Conservation (phyloP, 768 basidiomycete species). For the Tephrocybe sp. region DNA sequence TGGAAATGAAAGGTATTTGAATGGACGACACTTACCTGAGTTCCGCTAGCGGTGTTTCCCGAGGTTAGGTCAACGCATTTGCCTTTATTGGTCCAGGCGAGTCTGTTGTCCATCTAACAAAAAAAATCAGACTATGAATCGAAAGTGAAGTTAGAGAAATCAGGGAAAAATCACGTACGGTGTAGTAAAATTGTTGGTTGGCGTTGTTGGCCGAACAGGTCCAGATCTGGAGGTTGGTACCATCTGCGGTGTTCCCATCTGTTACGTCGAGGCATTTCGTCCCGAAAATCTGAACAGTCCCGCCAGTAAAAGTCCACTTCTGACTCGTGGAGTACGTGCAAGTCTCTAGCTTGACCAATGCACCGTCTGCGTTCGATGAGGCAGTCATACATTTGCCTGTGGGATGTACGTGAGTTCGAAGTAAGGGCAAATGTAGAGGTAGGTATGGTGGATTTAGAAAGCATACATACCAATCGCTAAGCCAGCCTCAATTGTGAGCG, state of each 20-base stretch:
- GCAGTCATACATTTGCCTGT: constrained; percentile 54
- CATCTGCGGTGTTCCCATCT: constrained; percentile 39
- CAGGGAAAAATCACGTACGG: constrained; percentile 23
- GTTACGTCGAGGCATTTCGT: constrained; percentile 51
- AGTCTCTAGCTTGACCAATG: constrained; percentile 42
- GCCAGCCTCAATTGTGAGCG: constrained; percentile 44
- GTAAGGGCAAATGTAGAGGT: too few relatives aligned
- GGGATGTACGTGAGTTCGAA: neutral
- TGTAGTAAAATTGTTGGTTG: constrained; percentile 50
- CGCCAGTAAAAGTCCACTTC: constrained; percentile 46
- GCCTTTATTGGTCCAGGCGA: constrained; percentile 47
- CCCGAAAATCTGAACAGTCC: constrained; percentile 41
- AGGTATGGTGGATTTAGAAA: too few relatives aligned
- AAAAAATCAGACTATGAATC: too few relatives aligned
- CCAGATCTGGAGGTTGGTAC: constrained; percentile 51
- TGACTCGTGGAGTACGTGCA: constrained; percentile 45
- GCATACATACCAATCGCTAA: constrained; percentile 37
- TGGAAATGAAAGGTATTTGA: too few relatives aligned
- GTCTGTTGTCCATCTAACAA: constrained; percentile 31
- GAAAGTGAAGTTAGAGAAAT: neutral
- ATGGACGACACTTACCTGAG: constrained; percentile 27
- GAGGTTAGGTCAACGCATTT: constrained; percentile 50
- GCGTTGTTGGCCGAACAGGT: constrained; percentile 38
- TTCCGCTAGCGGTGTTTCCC: constrained; percentile 40
- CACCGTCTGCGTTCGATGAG: constrained; percentile 46